A percentile compares a stretch with the other conserved stretches of the same genome.
These are phyloP conservation scores for Aphanoascus verrucosus DNA, from an alignment of 2,329 filamentous ascomycete genomes.

Conservation along the genomic window DNA sequence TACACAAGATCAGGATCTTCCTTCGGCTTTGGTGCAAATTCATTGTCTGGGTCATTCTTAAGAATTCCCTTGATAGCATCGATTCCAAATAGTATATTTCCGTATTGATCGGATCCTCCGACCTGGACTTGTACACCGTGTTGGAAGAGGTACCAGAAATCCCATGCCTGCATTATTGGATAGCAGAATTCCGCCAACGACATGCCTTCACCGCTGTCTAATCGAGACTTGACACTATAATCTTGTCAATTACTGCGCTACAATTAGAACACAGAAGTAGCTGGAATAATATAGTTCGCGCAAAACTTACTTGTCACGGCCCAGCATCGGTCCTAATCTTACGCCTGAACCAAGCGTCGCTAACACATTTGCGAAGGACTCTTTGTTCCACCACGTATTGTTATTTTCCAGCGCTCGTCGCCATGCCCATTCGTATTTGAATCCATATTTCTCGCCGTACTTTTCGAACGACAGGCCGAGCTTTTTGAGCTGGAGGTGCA, in stretches of 20 bases:
- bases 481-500: slow-evolving; percentile 44
- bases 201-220: slow-evolving; percentile 83
- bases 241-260: not conserved
- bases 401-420: slow-evolving; percentile 66
- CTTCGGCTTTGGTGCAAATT: slow-evolving; percentile 15
- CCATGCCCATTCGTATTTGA: slow-evolving; percentile 53
- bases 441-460: slow-evolving; percentile 56
- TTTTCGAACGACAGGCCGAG: slow-evolving; percentile 64
- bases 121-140: slow-evolving; percentile 71
- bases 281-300: not conserved
- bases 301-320: slow-evolving; percentile 65
- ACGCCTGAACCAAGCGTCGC: slow-evolving; percentile 61
- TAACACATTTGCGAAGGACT: slow-evolving; percentile 64
- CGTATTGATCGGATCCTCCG: slow-evolving; percentile 89
- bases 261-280: not conserved
- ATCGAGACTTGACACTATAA: slow-evolving; percentile 62
- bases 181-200: slow-evolving; percentile 90
- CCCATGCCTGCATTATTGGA: slow-evolving; percentile 87
- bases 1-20: slow-evolving; percentile 26
- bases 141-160: slow-evolving; percentile 83
- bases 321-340: slow-evolving; percentile 75
- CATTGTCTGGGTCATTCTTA: slow-evolving; percentile 38
- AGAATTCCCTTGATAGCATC: slow-evolving; percentile 71
- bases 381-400: slow-evolving; percentile 64
- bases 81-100: slow-evolving; percentile 86